Evolutionary conservation across 768 basidiomycete genomes (phyloP), one percentile per base, ranked within the genome.

Genomic region (Tubosaeta sp.): DNA sequence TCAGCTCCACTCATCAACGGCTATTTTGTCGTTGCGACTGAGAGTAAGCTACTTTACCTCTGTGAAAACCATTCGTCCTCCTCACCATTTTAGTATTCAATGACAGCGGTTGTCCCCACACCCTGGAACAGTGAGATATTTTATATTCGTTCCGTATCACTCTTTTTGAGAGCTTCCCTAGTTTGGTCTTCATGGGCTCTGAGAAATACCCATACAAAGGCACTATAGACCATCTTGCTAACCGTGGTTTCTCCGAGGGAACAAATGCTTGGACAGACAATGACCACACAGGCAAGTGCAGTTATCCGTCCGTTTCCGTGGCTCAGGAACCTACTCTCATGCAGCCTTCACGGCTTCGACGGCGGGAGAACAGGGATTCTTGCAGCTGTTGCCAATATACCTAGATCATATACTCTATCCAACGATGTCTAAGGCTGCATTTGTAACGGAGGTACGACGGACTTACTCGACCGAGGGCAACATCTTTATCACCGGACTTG

Each of bases 261-360:
- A 91, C 88, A 9, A 97, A 97, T 67, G 95, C 95, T 1, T 99
- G 95, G 97, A 98, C 97, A 4, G 95, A 90, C 64, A 94, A 82
- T 41, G 91, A 93, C 64, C 86, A 97, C 64, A 97, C 95, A 43
- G 68, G 68, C 39, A 43, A 57, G 51, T 17, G 10, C 19, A 4
- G 5, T 26, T n/a, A 3, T 42, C 14, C 14, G n/a, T 14, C 7
- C 4, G 12, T 29, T 37, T 3, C 32, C 25, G 13, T 48, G 31
- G 14, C 32, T 56, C 29, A 50, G 44, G 22, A 22, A 5, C 45
- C 16, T 34, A 19, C 31, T 46, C 43, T 29, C 34, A 25, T 5
- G 4, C 25, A 69, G 91, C 91, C 9, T 99, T 97, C 67, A 98
- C 97, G 10, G 86, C 95, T 50, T 87, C 89, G 4, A 98, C 95